These are phyloP conservation scores for Sphaerostilbella broomeana DNA, from an alignment of 2,329 filamentous ascomycete genomes.

Conservation along the genomic window DNA sequence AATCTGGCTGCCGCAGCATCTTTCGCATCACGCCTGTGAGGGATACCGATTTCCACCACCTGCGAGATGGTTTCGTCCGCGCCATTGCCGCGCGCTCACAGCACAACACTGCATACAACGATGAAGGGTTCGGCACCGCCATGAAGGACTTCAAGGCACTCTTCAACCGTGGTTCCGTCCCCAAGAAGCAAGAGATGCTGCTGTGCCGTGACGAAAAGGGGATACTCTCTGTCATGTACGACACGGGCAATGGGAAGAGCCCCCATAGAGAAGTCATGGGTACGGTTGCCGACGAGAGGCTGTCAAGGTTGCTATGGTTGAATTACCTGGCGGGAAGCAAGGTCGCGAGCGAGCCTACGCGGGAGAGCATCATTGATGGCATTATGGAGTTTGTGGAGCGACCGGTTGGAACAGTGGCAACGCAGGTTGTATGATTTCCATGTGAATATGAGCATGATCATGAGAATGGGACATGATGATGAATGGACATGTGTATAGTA, in stretches of 20 bases:
- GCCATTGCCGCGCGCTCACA: conserved; percentile 70
- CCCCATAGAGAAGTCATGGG: conserved; percentile 55
- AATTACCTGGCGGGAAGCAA: conserved; percentile 82
- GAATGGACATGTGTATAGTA: no score
- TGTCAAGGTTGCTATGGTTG: conserved; percentile 79
- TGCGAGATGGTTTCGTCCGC: conserved; percentile 85
- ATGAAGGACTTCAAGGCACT: conserved; percentile 72
- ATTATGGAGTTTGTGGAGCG: conserved; percentile 82
- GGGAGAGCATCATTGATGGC: conserved; percentile 77
- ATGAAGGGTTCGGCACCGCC: conserved; percentile 69
- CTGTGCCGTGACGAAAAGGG: conserved; percentile 62
- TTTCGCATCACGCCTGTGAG: conserved; percentile 84
- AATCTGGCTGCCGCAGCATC: conserved; percentile 63
- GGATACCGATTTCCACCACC: conserved; percentile 88
- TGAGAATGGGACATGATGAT: neutral
- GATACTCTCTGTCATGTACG: conserved; percentile 59
- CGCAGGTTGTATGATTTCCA: conserved; percentile 54
- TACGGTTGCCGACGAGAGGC: conserved; percentile 66
- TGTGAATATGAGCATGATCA: neutral
- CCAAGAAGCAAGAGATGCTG: conserved; percentile 72
- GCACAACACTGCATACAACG: conserved; percentile 48
- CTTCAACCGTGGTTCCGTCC: conserved; percentile 75
- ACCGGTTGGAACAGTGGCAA: conserved; percentile 79
- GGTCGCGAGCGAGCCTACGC: conserved; percentile 76
- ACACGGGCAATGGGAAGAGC: conserved; percentile 49